Evolutionary conservation across 306 rosid species (phyloP), one percentile per base, ranked within the genome.

Genomic region (Prunus mongolica): DNA sequence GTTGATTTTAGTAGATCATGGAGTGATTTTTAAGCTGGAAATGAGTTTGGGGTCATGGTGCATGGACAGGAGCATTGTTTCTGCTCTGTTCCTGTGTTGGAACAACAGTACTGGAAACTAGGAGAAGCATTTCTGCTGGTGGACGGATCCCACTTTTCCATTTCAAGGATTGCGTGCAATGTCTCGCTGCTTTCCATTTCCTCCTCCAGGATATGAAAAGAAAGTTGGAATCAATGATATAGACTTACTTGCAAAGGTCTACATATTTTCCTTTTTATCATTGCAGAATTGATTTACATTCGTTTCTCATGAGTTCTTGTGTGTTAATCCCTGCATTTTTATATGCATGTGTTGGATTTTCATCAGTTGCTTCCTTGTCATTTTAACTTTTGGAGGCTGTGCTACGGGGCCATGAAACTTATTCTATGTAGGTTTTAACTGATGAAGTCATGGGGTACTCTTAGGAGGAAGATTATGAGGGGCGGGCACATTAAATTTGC

Each of bases 121-220:
- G 63, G 71, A 63, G 71, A 64, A 75, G 62, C 9, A n/a, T n/a
- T 75, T 64, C 46, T 32, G 32, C 32, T 32, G 50, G 70, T 58
- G 69, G 28, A 73, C 45, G 67, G 68, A 44, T 73, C 44, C 67
- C 77, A 73, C 57, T 41, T 60, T 64, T 65, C 45, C 71, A 50
- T 22, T 58, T 58, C 64, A 58, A 64, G 71, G 62, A 64, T 51
- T 63, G 12, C 72, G 49, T 30, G 52, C 78, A 49, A 75, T 64
- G 78, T 75, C 78, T 64, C 78, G 72, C 64, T 75, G 71, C 67
- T 75, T 75, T 75, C 71, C 78, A 64, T 75, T 75, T 75, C 78
- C 78, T 12, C 71, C 64, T 50, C 72, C 78, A 19, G 71, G 71
- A 63, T 75, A 75, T 75, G 78, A 49, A 64, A 64, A 50, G 71